Evolutionary conservation across 139 green algal species (phyloP), one percentile per base, ranked within the genome.

Genomic region (Helicosporidium sp.): DNA sequence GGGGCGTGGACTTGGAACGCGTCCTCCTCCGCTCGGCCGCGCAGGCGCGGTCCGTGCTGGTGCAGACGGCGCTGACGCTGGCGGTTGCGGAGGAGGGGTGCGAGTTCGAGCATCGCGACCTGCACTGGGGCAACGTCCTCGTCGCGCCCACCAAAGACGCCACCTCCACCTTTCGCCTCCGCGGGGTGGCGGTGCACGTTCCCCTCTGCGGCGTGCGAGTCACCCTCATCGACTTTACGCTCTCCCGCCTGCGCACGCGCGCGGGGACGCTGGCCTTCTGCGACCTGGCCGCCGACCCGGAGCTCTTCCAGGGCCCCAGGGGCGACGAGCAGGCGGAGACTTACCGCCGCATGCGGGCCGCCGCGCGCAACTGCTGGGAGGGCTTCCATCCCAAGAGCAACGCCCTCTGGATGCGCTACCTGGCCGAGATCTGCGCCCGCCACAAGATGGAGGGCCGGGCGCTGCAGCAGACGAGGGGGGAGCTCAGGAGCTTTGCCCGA

Each of bases 21-120:
- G 85, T 80, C 40, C 33, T 60, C 26, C 43, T 92, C 41, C 43
- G 36, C 18, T 62, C 46, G 41, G 83, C 76, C 41, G 54, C 75
- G 7, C 76, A 96, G 60, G 65, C 74, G 2, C 52, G 57, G 19
- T 77, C 67, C 65, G 58, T 96, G 17, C 69, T 98, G 36, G 57
- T 88, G 50, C 65, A 94, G 81, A 66, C 73, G 3, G 59, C 65
- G 2, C 47, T 92, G 41, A 57, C 71, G 8, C 57, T 97, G 34
- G 85, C 84, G 3, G 77, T 90, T 15, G 86, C 67, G 0, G 89
- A 98, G 63, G 75, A 78, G 41, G 70, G 68, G 7, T 66, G 73
- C 25, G 39, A 73, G n/a, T 96, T 97, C 71, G 89, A 98, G 70
- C 89, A 98, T 74, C 63, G 89, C 0, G 89, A 98, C 59, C 65